A percentile compares a stretch with the other conserved stretches of the same genome.
Evolutionary conservation across 1,284 basidiomycete species (phyloP).

Genomic region (Apiotrichum gracile): DNA sequence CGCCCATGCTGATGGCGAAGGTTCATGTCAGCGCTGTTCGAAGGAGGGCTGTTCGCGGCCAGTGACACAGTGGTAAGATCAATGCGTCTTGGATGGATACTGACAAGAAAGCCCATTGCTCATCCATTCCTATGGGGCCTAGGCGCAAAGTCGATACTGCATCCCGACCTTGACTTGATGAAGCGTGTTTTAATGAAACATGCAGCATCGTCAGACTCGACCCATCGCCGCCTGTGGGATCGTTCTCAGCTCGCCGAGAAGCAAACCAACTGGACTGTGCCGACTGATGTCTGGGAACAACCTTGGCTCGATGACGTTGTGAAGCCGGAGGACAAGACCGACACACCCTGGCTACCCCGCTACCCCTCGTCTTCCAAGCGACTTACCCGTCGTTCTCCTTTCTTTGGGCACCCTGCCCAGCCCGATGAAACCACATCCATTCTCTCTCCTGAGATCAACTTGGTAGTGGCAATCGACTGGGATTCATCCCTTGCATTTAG

Average conservation of each 20-base stretch:
- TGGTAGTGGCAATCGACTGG: conserved; percentile 31
- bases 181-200: conserved; percentile 7
- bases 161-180: conserved; percentile 22
- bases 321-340: background rate
- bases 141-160: conserved; percentile 16
- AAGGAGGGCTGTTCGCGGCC: conserved; percentile 37
- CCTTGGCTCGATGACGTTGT: background rate
- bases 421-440: conserved; percentile 19
- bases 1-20: conserved; percentile 15
- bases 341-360: background rate
- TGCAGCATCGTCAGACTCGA: conserved; percentile 7
- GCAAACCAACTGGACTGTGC: background rate
- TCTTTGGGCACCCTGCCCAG: background rate
- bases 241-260: background rate
- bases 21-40: conserved; percentile 30
- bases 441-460: conserved; percentile 27
- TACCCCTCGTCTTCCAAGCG: too few species aligned
- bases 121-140: conserved; percentile 35
- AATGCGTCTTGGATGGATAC: too few species aligned
- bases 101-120: conserved; percentile 23
- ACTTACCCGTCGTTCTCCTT: background rate
- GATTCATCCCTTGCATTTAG: conserved; percentile 19
- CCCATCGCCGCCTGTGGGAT: conserved; percentile 12
- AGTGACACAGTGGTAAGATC: conserved; percentile 31
- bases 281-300: background rate